A percentile compares a stretch with the other conserved stretches of the same genome.
phyloP scores from a whole-genome alignment of 1,284 basidiomycete genomes.

The Heterobasidion occidentale region DNA sequence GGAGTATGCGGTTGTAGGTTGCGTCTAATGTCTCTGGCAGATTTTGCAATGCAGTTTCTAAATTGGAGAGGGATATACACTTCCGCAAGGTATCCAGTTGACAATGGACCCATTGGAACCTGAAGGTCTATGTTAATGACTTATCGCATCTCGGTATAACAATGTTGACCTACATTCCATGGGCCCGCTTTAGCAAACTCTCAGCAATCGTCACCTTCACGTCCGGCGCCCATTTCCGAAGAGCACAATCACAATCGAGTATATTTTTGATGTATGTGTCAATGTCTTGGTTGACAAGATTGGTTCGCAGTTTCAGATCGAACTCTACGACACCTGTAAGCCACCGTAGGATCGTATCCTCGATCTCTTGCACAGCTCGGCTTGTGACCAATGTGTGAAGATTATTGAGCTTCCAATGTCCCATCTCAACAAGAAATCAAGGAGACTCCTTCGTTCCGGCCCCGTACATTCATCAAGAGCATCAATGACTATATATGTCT shows the following conservation, averaged over 20 bases:
- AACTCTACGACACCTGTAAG: too few species aligned
- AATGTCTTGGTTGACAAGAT: not conserved
- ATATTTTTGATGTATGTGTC: not conserved
- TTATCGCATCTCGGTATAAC: not conserved
- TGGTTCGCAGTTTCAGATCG: not conserved
- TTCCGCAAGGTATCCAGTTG: conserved; percentile 1
- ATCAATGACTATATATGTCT: conserved; percentile 1
- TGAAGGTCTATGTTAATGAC: not conserved
- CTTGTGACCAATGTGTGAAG: not conserved
- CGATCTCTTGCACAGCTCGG: not conserved
- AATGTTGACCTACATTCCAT: not conserved
- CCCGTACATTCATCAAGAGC: conserved; percentile 3
- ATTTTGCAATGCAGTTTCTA: not conserved
- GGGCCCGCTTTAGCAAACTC: not conserved
- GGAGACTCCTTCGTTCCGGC: not conserved
- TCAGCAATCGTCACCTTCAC: not conserved
- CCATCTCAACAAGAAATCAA: not conserved
- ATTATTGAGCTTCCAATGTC: not conserved
- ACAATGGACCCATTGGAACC: conserved; percentile 1
- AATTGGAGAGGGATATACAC: not conserved
- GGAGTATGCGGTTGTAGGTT: conserved; percentile 4
- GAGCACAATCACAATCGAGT: not conserved
- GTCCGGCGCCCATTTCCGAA: not conserved
- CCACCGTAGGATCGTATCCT: not conserved
- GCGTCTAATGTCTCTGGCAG: conserved; percentile 2